Percentiles rank a stretch among this genome's conserved stretches.
Evolutionary conservation across 2,329 filamentous ascomycete genomes (phyloP).

Genomic region (Botrytis medusae): DNA sequence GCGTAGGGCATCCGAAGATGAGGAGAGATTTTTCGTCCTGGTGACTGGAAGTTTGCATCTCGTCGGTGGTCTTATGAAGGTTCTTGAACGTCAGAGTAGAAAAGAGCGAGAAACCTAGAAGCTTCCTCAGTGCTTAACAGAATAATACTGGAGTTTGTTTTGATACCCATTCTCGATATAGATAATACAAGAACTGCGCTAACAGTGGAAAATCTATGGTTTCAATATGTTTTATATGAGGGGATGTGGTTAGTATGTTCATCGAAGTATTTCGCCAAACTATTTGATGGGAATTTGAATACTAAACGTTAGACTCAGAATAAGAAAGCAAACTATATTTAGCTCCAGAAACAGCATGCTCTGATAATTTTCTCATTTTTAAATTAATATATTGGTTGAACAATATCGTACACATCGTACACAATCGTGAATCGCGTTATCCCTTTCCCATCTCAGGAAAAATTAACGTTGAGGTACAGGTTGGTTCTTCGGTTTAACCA

Average conservation of each 20-base stretch:
- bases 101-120: conserved; percentile 65
- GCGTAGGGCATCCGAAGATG: conserved; percentile 42
- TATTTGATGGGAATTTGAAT: neutral
- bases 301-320: neutral
- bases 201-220: neutral
- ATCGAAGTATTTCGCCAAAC: neutral
- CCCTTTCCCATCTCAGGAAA: neutral
- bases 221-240: neutral
- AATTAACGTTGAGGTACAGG: neutral
- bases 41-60: conserved; percentile 85
- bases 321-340: neutral
- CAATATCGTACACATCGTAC: neutral
- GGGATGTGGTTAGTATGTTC: neutral
- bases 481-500: neutral
- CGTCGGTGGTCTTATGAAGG: conserved; percentile 74
- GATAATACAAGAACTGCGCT: neutral
- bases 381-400: neutral
- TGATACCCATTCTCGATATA: neutral
- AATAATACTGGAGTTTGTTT: conserved; percentile 6
- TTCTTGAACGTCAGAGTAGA: conserved; percentile 61
- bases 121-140: neutral
- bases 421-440: neutral
- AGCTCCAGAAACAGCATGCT: neutral
- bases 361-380: neutral
- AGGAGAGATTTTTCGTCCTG: conserved; percentile 58